Base-by-base conservation (phyloP, 768 basidiomycete species). In the Leucocoprinus birnbaumii region DNA sequence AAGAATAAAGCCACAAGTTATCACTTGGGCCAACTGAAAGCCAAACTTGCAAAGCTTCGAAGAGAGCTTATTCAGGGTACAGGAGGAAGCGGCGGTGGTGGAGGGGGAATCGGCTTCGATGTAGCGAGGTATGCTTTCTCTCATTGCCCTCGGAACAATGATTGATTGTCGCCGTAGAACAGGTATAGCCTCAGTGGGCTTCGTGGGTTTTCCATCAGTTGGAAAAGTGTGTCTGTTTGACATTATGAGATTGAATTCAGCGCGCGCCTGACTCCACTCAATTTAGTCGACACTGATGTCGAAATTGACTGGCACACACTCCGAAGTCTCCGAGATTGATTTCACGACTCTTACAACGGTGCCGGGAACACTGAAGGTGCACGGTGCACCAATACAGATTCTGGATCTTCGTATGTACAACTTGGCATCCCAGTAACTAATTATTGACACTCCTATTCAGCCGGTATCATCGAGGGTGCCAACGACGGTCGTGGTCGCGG, bases 401-500 rank as follows among this genome's bases (percentile, higher is more conserved):
- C 77, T 95, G 11, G 93, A 95, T 78, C 72, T 95, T 55, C 94
- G 91, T 91, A 63, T 65, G 88, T 75, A 26, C 50, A 45, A 16
- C 38, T 24, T 45, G 18, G 16, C 8, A 21, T 38, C 41, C 13
- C 41, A 31, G 11, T 18, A 38, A 13, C 2, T 42, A 27, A 26
- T 18, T 9, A 53, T 37, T 49, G 1, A 42, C 34, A 7, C 34
- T 40, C 18, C 14, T 58, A 58, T 53, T 61, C 59, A 92, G 88
- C 94, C 59, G 96, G 97, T 77, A 98, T 98, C 59, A 97, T 98
- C 59, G 96, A 98, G 69, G 96, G 96, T 62, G 96, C 96, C 24
- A 93, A 94, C 65, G 95, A 97, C 62, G 95, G 95, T 51, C 85
- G 91, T 68, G 96, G 96, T 69, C 77, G 96, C 78, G 96, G 96